Percentiles rank a stretch among this genome's conserved stretches.
Evolutionary conservation across 768 basidiomycete species (phyloP).

Genomic region (Amanita brunnescens): DNA sequence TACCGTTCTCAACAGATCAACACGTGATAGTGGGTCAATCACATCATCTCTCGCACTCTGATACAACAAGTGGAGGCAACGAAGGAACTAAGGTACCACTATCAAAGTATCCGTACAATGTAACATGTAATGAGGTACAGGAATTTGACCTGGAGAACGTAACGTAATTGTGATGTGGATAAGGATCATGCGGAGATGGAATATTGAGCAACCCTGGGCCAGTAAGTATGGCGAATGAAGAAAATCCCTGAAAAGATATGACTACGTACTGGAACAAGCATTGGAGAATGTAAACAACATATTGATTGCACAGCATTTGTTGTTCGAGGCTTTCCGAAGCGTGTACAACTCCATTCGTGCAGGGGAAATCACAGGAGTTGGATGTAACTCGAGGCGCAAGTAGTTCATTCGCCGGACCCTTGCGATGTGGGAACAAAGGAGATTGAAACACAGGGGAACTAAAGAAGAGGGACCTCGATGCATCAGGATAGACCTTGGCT

Average conservation of each 20-base stretch:
- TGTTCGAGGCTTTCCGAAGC: not conserved
- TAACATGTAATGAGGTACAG: not conserved
- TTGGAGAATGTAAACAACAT: not conserved
- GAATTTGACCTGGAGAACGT: slow-evolving; percentile 1
- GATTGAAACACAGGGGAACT: not conserved
- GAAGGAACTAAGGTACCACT: slow-evolving; percentile 1
- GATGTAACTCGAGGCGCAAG: not conserved
- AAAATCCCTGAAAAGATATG: not conserved
- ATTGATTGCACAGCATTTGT: not conserved
- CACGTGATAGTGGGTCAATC: slow-evolving; percentile 2
- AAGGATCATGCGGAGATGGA: not conserved
- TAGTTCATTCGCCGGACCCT: not conserved
- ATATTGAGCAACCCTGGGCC: not conserved
- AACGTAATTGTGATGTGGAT: slow-evolving; percentile 6
- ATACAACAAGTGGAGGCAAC: not conserved
- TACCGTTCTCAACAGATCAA: not conserved
- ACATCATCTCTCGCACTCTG: slow-evolving; percentile 1
- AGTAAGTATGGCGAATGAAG: not conserved
- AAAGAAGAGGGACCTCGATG: slow-evolving; percentile 18
- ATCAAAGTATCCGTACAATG: slow-evolving; percentile 3
- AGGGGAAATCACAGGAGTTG: not conserved
- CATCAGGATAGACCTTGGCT: slow-evolving; percentile 26
- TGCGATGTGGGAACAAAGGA: slow-evolving; percentile 1
- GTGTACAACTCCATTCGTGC: not conserved
- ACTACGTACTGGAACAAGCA: not conserved